Evolutionary conservation across 306 rosid genomes (phyloP).

Genomic region (Rosa lucieae): DNA sequence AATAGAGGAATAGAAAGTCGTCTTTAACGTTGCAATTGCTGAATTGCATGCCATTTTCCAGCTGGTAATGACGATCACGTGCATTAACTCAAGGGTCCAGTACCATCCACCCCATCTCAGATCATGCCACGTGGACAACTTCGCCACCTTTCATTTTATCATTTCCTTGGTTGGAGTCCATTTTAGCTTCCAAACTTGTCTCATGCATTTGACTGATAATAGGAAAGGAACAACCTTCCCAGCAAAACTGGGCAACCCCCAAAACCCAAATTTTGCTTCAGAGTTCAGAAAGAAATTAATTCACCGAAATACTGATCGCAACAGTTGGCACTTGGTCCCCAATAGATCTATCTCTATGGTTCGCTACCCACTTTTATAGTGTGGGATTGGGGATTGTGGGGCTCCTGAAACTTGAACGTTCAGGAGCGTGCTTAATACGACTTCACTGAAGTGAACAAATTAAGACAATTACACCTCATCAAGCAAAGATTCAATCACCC

Average conservation of each 20-base stretch:
- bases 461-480: not conserved
- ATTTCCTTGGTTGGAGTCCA: constrained; percentile 1
- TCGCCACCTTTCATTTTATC: not conserved
- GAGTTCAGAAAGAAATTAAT: not conserved
- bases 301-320: constrained; percentile 1
- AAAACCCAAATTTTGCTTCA: not conserved
- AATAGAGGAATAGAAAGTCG: not conserved
- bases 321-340: constrained; percentile 17
- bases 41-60: constrained; percentile 12
- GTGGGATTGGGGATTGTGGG: not conserved
- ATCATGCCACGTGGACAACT: constrained; percentile 17
- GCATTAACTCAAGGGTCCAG: constrained; percentile 10
- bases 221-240: constrained; percentile 20
- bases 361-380: not conserved
- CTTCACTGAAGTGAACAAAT: not conserved
- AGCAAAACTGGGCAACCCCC: not conserved
- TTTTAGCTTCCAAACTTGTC: constrained; percentile 40
- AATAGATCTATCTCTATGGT: not conserved
- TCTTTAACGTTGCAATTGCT: constrained; percentile 10
- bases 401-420: not conserved
- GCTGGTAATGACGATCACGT: constrained; percentile 13
- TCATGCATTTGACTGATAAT: constrained; percentile 38
- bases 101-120: constrained; percentile 1
- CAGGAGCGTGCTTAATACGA: not conserved
- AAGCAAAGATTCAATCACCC: not conserved